Evolutionary conservation across 2,329 filamentous ascomycete species (phyloP), one percentile per base, ranked within the genome.

Genomic region (Bipolaris cookei): DNA sequence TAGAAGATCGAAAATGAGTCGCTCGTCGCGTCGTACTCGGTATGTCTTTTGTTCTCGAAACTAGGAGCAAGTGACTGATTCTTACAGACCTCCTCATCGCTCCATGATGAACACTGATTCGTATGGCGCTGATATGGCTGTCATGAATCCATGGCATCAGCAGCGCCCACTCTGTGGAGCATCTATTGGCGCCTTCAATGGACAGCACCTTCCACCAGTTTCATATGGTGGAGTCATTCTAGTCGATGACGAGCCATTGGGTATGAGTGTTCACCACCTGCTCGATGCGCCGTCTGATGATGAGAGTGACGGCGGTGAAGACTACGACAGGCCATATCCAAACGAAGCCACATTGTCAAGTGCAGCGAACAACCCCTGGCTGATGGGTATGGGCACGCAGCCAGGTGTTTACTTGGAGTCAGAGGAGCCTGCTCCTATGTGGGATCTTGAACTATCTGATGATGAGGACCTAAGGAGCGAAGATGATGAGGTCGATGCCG

Each of bases 251-350:
- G 88, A 90, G 73, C 86, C 91, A 0, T 95, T 92, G 69, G 94
- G 94, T 11, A 95, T 98, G 91, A 97, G 92, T 20, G 94, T 98
- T 0, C 94, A 98, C 70, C 94, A 98, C 75, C 94, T 98, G 87
- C 85, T 98, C 2, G 94, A 97, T 67, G 78, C 80, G 11, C 80
- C 84, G 10, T 84, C 83, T 56, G 76, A 80, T 42, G 82, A 84
- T 41, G 83, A 85, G 35, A 78, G 76, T 3, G 78, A 80, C 4
- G 72, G 71, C 25, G 75, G 74, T 13, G 79, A 78, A 8, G 74
- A 76, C 14, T 72, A 75, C 41, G 56, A 54, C 14, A 64, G 66
- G 47, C 65, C 66, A 6, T 60, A 63, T 41, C 64, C 66, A 28
- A 69, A 68, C 35, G 66, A 76, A 14, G 59, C 67, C 14, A 60